Evolutionary conservation across 805 yeast species (phyloP), one percentile per base, ranked within the genome.

Genomic region (Candida suzukii): DNA sequence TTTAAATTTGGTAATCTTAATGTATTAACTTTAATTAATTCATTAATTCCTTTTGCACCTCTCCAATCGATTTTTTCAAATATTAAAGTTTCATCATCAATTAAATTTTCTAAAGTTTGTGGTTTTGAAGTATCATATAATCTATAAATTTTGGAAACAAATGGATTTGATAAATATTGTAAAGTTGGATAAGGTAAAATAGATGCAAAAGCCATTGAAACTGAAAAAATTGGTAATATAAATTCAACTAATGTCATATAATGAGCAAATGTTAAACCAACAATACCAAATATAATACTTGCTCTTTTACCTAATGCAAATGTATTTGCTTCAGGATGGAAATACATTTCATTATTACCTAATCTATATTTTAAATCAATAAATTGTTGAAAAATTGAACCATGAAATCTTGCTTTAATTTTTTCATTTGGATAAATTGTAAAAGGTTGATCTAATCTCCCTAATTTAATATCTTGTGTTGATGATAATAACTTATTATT

Each of bases 141-240:
- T 35, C 95, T 63, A 62, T 75, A 84, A 14, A 87, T 76, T 46
- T 87, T 66, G 3, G 85, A 67, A 25, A 87, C 95, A 49, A 82
- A 83, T 40, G 85, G 79, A 27, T 68, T 64, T 3, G 86, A 74
- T 39, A 76, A 68, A 52, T 69, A 78, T 17, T 67, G 67, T 2
- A 75, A 62, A 2, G 78, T 57, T 0, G 95, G 93, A 2, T 74
- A 59, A 4, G 86, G 82, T 14, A 77, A 45, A 1, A 75, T 54
- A 0, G 76, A 53, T 4, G 78, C 48, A 5, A 72, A 52, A 1
- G 71, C 64, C 21, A 69, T 58, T 4, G 63, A 32, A 30, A 61
- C 48, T 2, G 76, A 74, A 45, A 76, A 62, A 16, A 70, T 63
- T 5, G 72, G 74, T 42, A 72, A 71, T 39, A 79, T 71, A 37